Conservation (phyloP, 73 alveolate species). For the Breviolum minutum region DNA sequence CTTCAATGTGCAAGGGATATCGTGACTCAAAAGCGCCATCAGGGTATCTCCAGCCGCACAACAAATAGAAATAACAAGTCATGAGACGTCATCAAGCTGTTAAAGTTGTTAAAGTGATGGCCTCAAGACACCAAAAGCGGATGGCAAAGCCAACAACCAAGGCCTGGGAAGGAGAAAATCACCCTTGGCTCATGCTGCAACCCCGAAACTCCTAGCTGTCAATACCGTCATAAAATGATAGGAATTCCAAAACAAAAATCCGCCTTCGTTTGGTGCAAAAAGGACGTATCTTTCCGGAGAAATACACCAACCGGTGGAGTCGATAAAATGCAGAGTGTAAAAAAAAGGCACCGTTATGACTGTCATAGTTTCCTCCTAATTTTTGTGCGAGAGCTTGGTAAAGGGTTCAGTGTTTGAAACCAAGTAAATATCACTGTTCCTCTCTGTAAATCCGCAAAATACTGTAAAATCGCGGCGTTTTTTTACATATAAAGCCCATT, state of each 20-base stretch:
- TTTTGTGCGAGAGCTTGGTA: too few species aligned
- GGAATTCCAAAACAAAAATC: neutral
- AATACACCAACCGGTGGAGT: too few species aligned
- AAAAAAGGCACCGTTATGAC: too few species aligned
- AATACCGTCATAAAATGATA: neutral
- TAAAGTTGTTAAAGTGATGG: neutral
- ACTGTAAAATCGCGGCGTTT: too few species aligned
- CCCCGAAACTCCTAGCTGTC: too few species aligned
- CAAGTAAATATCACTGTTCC: too few species aligned
- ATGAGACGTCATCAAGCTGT: neutral
- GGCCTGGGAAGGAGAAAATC: neutral
- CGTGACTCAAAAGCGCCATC: slow-evolving; percentile 88
- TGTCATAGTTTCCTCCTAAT: too few species aligned
- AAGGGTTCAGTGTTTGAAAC: too few species aligned
- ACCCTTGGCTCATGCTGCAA: neutral
- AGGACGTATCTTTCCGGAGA: neutral
- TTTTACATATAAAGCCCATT: too few species aligned
- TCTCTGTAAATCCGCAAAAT: too few species aligned
- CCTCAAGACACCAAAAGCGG: neutral
- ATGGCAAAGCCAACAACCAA: slow-evolving; percentile 14
- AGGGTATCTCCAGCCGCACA: slow-evolving; percentile 52
- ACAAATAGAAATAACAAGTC: neutral
- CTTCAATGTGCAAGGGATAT: slow-evolving; percentile 85
- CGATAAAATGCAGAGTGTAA: too few species aligned
- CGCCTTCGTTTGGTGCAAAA: neutral